Base-by-base conservation (phyloP, 2,329 filamentous ascomycete genomes). In the Fonsecaea monophora region DNA sequence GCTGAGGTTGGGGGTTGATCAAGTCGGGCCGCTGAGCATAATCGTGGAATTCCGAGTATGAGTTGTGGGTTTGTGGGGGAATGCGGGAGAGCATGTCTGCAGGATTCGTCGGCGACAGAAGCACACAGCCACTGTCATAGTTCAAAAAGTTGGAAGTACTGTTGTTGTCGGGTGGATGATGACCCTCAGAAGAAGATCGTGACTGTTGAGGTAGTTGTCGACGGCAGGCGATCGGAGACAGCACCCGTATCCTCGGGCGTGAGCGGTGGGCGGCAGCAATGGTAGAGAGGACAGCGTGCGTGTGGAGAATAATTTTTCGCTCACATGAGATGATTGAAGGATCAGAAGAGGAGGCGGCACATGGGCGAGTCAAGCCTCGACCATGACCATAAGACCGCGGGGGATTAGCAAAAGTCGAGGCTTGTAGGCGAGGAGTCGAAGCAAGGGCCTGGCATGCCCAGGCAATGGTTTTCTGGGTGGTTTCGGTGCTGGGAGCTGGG, bases 121-220 rank as follows among this genome's bases (percentile, higher is more conserved):
- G 60, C 63, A 42, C 48, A 54, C 13, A 42, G 57, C 65, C 48
- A 58, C 58, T 67, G 62, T 69, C 64, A 69, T 67, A 56, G 34
- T 61, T 69, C 34, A 32, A 55, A 10, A 53, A 38, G 1, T 38
- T 38, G 48, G 18, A 15, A 53, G 21, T n/a, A 15, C 40, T 35
- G 57, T 56, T 45, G 37, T 45, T 40, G 66, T 83, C 85, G 0
- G 82, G 82, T 0, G 90, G 87, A 88, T 86, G 89, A 66, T 74
- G 53, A 45, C 30, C 12, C 30, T 21, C 45, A 40, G 21, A 40
- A 21, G 45, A 37, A 25, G 18, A 21, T 25, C 4, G 18, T 4
- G 18, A 50, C 18, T 35, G 15, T 40, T 21, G 18, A 56, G 25
- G 10, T 55, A 21, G 35, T 21, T 13, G 35, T 62, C 53, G 18